These are phyloP conservation scores for Volvariella volvacea DNA, from an alignment of 1,284 basidiomycete genomes.

Conservation along the genomic window DNA sequence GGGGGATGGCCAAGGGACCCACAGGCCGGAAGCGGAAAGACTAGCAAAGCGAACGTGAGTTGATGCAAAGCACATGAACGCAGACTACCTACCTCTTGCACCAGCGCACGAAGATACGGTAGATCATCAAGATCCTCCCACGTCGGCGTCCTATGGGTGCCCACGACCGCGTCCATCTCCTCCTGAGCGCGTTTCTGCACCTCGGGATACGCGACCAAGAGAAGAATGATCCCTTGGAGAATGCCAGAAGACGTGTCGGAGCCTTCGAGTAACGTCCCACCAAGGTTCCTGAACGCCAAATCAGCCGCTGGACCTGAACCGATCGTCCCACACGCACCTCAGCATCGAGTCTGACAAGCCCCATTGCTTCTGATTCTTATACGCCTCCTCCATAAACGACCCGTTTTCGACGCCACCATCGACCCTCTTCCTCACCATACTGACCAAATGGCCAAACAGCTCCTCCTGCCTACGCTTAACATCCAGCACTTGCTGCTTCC, in stretches of 20 bases:
- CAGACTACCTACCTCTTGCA: conserved; percentile 24
- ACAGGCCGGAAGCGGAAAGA: conserved; percentile 7
- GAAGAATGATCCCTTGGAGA: conserved; percentile 12
- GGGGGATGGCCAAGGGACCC: conserved; percentile 14
- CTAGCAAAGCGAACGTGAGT: too few relatives aligned
- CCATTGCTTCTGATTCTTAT: conserved; percentile 5
- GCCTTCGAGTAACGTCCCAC: conserved; percentile 13
- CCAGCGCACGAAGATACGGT: conserved; percentile 27
- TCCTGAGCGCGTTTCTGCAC: conserved; percentile 20
- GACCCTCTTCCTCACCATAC: conserved; percentile 13
- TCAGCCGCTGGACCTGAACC: too few relatives aligned
- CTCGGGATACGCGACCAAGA: conserved; percentile 11
- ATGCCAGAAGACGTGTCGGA: conserved; percentile 13
- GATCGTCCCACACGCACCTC: too few relatives aligned
- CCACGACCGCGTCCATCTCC: conserved; percentile 32
- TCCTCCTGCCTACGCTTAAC: conserved; percentile 14
- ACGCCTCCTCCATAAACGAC: conserved; percentile 17
- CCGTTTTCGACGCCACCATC: conserved; percentile 12
- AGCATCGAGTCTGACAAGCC: conserved; percentile 10
- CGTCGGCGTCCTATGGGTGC: conserved; percentile 23
- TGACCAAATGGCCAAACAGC: conserved; percentile 16
- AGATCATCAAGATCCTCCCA: conserved; percentile 24
- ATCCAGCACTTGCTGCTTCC: conserved; percentile 15
- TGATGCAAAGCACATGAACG: too few relatives aligned
- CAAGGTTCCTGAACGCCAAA: conserved; percentile 13